Percentiles rank a stretch among this genome's conserved stretches.
Conservation (phyloP, 805 yeast species). For the Ogataea naganishii region DNA sequence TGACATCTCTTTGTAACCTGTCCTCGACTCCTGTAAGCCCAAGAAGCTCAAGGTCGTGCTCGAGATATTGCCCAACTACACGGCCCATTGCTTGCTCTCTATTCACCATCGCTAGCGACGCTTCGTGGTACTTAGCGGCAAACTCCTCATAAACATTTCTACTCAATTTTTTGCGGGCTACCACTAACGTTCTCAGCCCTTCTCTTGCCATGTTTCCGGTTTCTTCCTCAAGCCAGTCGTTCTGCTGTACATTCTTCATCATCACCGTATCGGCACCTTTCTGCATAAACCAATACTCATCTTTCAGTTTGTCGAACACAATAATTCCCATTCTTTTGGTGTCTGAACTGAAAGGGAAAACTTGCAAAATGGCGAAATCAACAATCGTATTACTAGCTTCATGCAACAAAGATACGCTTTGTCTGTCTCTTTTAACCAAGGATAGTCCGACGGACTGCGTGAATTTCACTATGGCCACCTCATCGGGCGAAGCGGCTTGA, state of each 20-base stretch:
- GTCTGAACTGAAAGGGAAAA: constrained; percentile 93
- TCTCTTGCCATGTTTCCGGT: constrained; percentile 97
- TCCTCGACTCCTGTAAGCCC: constrained; percentile 98
- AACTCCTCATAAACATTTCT: constrained; percentile 52
- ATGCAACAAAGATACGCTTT: constrained; percentile 61
- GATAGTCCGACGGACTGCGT: constrained; percentile 82
- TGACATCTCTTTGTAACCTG: constrained; percentile 83
- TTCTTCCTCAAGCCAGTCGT: constrained; percentile 97
- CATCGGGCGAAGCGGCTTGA: constrained; percentile 99
- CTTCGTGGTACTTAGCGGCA: constrained; percentile 53
- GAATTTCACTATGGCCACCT: constrained; percentile 90
- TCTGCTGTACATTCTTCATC: constrained; percentile 70
- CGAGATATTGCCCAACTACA: constrained; percentile 62
- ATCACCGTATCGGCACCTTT: constrained; percentile 98
- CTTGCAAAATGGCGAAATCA: constrained; percentile 63
- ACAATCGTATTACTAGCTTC: constrained; percentile 41
- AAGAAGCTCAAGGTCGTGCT: constrained; percentile 71
- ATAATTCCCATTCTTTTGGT: constrained; percentile 94
- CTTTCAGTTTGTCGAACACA: constrained; percentile 50
- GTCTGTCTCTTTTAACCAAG: constrained; percentile 74
- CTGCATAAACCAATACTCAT: constrained; percentile 75
- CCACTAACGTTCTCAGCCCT: constrained; percentile 89
- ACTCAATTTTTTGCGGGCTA: constrained; percentile 73
- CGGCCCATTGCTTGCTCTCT: constrained; percentile 70
- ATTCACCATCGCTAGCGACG: constrained; percentile 69